Evolutionary conservation across 257 asterid genomes (phyloP), one percentile per base, ranked within the genome.

Genomic region (Capsicum pubescens): DNA sequence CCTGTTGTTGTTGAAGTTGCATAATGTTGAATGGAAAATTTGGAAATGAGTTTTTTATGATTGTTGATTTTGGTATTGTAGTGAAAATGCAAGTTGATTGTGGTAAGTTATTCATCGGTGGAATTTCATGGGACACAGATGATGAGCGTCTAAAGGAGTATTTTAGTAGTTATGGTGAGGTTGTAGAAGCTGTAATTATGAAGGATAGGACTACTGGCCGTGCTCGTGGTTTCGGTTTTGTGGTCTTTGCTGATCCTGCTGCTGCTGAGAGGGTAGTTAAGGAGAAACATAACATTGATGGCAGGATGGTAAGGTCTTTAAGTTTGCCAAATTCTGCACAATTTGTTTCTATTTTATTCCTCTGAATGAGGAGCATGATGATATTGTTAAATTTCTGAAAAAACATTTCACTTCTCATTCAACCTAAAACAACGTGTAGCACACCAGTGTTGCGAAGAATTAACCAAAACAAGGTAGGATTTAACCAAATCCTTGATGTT

Each of bases 51-150:
- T 77, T 26, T 13, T 54, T 77, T 2, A 77, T n/a, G 64, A 26
- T 2, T 54, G 12, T 77, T 54, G 1, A 84, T 74, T 59, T 17
- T 72, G 79, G 82, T 78, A 84, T 86, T 85, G 88, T 87, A 90
- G 90, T 89, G 60, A 74, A 82, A 68, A 91, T 91, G 94, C 93
- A 91, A 87, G 82, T 72, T n/a, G 94, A 91, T 85, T 91, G 86
- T 85, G 92, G 87, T 32, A 84, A 84, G 87, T 83, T 84, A 79
- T 84, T 84, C 6, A 57, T 84, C 42, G 87, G 87, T 57, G 87
- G 87, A 39, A 66, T 84, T 46, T 84, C 84, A 32, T 84, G 87
- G 87, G 87, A 84, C 81, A 84, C 87, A 9, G 84, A 84, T 46
- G 87, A 84, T 56, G 82, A 84, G 19, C 84, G 84, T 10, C 61